These are phyloP conservation scores for thale cress (Arabidopsis thaliana) DNA, from an alignment of 345 rosid species.

Conservation along the genomic window DNA sequence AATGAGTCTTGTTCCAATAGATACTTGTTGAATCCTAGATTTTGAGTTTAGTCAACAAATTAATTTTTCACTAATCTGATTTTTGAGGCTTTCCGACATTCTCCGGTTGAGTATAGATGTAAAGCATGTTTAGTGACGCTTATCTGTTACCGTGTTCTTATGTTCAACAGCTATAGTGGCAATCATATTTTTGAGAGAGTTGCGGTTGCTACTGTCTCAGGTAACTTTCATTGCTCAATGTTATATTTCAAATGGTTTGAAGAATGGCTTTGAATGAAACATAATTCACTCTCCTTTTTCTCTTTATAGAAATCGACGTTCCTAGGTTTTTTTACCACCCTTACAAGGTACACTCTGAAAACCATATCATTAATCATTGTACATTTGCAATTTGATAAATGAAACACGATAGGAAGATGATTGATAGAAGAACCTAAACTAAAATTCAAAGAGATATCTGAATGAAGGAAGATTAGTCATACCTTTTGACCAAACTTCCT, in stretches of 20 bases:
- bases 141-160: constrained; percentile 24
- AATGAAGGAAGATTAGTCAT: not conserved
- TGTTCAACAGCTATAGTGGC: constrained; percentile 72
- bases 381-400: not conserved
- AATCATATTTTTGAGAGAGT: constrained; percentile 71
- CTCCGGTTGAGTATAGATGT: not conserved
- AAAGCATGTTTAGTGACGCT: constrained; percentile 9
- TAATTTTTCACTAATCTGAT: not conserved
- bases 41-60: constrained; percentile 13
- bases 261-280: not conserved
- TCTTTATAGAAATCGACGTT: constrained; percentile 59
- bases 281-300: not conserved
- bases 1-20: constrained; percentile 3
- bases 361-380: not conserved
- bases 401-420: not conserved
- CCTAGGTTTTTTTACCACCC: constrained; percentile 47
- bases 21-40: not conserved
- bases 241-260: not conserved
- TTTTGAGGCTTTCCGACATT: not conserved
- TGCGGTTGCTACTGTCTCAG: constrained; percentile 54
- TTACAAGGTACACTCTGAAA: constrained; percentile 58
- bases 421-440: constrained; percentile 2
- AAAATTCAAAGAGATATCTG: not conserved
- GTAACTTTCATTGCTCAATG: constrained; percentile 39
- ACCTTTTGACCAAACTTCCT: not conserved